A percentile compares a stretch with the other conserved stretches of the same genome.
phyloP scores from a whole-genome alignment of 179 eudicot genomes.

The Heliamphora pulchella region DNA sequence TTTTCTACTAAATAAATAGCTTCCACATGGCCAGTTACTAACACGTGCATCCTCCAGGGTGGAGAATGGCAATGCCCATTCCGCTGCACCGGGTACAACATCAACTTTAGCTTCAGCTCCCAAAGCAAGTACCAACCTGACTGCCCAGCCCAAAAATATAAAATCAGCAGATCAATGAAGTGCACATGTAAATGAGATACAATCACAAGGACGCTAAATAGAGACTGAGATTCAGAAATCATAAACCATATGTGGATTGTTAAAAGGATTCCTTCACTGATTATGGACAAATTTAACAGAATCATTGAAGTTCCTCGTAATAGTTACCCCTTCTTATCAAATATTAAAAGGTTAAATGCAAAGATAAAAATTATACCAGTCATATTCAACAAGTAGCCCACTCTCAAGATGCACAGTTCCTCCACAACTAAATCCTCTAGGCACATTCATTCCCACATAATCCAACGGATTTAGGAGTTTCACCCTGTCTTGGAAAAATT shows the following conservation, averaged over 20 bases:
- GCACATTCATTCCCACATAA: slow-evolving; percentile 38
- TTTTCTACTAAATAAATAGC: neutral
- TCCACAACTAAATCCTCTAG: slow-evolving; percentile 40
- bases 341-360: neutral
- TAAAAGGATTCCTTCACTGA: neutral
- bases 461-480: slow-evolving; percentile 55
- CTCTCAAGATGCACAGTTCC: slow-evolving; percentile 92
- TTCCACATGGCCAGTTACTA: slow-evolving; percentile 28
- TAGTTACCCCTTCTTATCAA: neutral
- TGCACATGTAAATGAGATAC: neutral
- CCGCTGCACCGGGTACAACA: slow-evolving; percentile 79
- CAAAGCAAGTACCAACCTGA: slow-evolving; percentile 99
- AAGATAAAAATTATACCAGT: slow-evolving; percentile 51
- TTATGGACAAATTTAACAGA: neutral
- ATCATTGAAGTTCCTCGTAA: neutral
- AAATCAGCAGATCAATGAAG: slow-evolving; percentile 29
- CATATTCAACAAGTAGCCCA: slow-evolving; percentile 82
- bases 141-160: slow-evolving; percentile 65
- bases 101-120: slow-evolving; percentile 94
- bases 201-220: neutral
- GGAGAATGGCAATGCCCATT: slow-evolving; percentile 82
- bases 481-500: slow-evolving; percentile 80
- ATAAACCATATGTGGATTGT: neutral
- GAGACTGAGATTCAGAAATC: slow-evolving; percentile 5
- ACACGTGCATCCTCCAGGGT: slow-evolving; percentile 90